phyloP scores from a whole-genome alignment of 2,329 filamentous ascomycete species.

The Ceratocystis huliohia region DNA sequence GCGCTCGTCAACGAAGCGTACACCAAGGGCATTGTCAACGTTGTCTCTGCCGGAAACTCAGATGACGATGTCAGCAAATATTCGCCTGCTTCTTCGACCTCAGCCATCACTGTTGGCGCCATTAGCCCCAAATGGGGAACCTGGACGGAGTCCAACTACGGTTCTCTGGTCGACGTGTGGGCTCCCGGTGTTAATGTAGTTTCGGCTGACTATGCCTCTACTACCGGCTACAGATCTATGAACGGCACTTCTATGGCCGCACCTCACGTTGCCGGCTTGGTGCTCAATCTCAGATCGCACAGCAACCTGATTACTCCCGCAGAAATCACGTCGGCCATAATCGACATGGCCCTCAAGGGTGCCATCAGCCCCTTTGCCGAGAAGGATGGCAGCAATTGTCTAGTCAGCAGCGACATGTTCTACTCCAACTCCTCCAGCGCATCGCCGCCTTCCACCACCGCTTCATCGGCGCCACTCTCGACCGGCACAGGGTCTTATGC shows the following conservation, averaged over 20 bases:
- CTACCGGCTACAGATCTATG: constrained; percentile 29
- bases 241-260: constrained; percentile 42
- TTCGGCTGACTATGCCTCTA: constrained; percentile 33
- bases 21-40: constrained; percentile 29
- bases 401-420: constrained; percentile 15
- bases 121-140: constrained; percentile 27
- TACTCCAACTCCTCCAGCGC: background rate
- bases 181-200: constrained; percentile 34
- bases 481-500: background rate
- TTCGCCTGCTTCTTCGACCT: constrained; percentile 24
- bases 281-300: constrained; percentile 18
- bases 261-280: constrained; percentile 11
- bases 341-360: constrained; percentile 9
- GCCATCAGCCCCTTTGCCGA: constrained; percentile 14
- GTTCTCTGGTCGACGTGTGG: constrained; percentile 33
- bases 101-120: constrained; percentile 26
- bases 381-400: constrained; percentile 6
- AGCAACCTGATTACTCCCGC: constrained; percentile 8
- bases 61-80: constrained; percentile 13
- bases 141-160: constrained; percentile 35
- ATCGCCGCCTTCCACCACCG: background rate
- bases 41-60: constrained; percentile 28
- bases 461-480: background rate
- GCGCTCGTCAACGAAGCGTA: constrained; percentile 24
- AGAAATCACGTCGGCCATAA: constrained; percentile 8